phyloP scores from a whole-genome alignment of 225 moss, liverwort and hornwort species.

The Polytrichum commune region DNA sequence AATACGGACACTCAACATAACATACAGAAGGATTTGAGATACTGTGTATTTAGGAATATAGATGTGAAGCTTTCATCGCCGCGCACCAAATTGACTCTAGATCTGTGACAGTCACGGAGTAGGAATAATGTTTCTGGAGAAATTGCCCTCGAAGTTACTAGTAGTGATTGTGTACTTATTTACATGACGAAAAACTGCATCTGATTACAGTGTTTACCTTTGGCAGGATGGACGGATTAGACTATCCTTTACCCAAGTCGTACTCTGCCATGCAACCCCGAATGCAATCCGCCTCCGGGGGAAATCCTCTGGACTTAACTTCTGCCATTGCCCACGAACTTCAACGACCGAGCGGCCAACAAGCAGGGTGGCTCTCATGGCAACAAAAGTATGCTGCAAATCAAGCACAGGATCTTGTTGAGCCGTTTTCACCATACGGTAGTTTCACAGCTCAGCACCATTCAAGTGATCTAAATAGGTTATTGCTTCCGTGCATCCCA shows the following conservation, averaged over 20 bases:
- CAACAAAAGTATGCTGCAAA: constrained; percentile 11
- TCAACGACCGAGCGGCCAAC: constrained; percentile 16
- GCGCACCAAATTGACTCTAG: too few relatives aligned
- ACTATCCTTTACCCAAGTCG: neutral
- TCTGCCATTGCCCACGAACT: constrained; percentile 43
- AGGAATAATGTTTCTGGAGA: too few relatives aligned
- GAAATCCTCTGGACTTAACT: constrained; percentile 34
- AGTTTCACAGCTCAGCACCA: constrained; percentile 1
- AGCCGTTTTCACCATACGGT: constrained; percentile 4
- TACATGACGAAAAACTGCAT: too few relatives aligned
- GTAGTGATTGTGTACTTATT: too few relatives aligned
- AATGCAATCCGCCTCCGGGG: neutral
- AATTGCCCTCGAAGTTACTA: too few relatives aligned
- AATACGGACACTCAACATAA: too few relatives aligned
- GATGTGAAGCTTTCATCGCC: too few relatives aligned
- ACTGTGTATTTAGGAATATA: too few relatives aligned
- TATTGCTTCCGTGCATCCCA: constrained; percentile 17
- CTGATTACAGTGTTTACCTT: too few relatives aligned
- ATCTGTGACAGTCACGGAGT: too few relatives aligned
- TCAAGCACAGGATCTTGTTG: neutral
- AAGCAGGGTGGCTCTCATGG: constrained; percentile 17
- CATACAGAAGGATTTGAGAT: too few relatives aligned
- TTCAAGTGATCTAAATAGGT: neutral
- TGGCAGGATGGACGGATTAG: constrained; percentile 5
- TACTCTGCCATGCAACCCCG: constrained; percentile 5